These are phyloP conservation scores for Saccharomyces mikatae DNA, from an alignment of 805 yeast genomes.

Conservation along the genomic window DNA sequence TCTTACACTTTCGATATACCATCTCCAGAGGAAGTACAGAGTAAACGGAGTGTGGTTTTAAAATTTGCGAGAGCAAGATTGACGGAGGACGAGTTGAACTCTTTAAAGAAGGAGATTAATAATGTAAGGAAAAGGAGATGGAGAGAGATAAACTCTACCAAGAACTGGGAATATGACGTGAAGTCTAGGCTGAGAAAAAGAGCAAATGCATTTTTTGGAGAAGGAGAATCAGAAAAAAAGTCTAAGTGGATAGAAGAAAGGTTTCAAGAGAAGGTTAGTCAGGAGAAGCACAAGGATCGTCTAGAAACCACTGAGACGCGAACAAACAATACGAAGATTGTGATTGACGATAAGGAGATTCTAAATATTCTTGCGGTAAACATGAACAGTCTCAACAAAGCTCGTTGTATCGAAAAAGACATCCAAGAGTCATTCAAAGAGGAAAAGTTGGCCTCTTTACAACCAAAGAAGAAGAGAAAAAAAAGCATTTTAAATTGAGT, in stretches of 20 bases:
- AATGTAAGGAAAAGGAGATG: constrained; percentile 30
- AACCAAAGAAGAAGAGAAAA: neutral
- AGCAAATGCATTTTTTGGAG: constrained; percentile 62
- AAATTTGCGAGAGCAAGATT: constrained; percentile 20
- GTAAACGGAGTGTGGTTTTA: constrained; percentile 16
- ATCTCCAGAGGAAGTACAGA: constrained; percentile 10
- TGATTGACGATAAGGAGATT: constrained; percentile 24
- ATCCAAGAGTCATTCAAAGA: constrained; percentile 10
- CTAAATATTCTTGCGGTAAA: constrained; percentile 24
- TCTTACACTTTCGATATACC: constrained; percentile 16
- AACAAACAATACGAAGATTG: constrained; percentile 4
- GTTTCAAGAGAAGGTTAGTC: constrained; percentile 38
- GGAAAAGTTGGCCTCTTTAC: constrained; percentile 6
- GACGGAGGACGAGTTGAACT: constrained; percentile 13
- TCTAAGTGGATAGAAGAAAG: constrained; percentile 70
- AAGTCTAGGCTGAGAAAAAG: constrained; percentile 68
- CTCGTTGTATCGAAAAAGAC: constrained; percentile 22
- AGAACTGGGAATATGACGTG: constrained; percentile 83
- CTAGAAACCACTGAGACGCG: constrained; percentile 3
- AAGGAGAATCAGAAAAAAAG: constrained; percentile 43
- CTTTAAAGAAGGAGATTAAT: constrained; percentile 21
- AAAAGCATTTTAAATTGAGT: neutral
- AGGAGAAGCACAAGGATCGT: constrained; percentile 32
- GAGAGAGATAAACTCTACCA: constrained; percentile 51
- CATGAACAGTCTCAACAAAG: constrained; percentile 22